Conservation (phyloP, 2,329 filamentous ascomycete genomes). For the Endothia cerciana region DNA sequence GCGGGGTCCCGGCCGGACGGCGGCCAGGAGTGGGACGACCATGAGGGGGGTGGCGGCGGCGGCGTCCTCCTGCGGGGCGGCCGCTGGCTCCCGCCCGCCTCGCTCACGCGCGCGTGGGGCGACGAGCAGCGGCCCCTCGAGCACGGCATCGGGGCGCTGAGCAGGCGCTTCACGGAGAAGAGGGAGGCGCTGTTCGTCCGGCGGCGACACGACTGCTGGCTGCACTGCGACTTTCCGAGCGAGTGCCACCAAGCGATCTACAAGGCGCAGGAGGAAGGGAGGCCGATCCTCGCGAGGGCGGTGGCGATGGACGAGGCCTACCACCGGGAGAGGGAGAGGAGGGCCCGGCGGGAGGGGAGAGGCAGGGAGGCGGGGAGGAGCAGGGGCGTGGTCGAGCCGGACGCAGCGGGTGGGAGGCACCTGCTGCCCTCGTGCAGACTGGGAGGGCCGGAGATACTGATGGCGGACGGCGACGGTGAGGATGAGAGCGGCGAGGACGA, state of each 20-base stretch:
- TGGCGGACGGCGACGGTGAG: slow-evolving; percentile 6
- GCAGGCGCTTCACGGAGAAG: neutral
- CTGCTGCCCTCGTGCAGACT: neutral
- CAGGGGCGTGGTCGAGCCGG: too few relatives aligned
- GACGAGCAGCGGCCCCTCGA: slow-evolving; percentile 15
- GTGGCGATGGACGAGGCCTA: slow-evolving; percentile 13
- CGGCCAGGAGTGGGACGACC: neutral
- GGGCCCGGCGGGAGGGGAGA: neutral
- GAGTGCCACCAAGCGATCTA: slow-evolving; percentile 34
- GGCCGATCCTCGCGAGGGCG: slow-evolving; percentile 22
- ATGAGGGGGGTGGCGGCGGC: neutral
- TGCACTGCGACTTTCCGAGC: slow-evolving; percentile 37
- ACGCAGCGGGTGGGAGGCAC: neutral
- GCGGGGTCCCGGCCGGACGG: too few relatives aligned
- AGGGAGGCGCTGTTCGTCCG: slow-evolving; percentile 32
- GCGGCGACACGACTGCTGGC: slow-evolving; percentile 33
- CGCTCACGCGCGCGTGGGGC: slow-evolving; percentile 14
- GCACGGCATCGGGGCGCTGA: neutral
- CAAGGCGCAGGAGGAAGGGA: slow-evolving; percentile 25
- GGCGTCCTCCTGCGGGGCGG: neutral
- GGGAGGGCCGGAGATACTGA: neutral
- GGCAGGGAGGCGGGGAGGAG: neutral
- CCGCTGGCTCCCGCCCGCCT: neutral
- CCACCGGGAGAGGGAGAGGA: neutral
- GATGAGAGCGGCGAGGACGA: neutral